Conservation (phyloP, 495 filamentous ascomycete species). For the Xylaria palmicola region DNA sequence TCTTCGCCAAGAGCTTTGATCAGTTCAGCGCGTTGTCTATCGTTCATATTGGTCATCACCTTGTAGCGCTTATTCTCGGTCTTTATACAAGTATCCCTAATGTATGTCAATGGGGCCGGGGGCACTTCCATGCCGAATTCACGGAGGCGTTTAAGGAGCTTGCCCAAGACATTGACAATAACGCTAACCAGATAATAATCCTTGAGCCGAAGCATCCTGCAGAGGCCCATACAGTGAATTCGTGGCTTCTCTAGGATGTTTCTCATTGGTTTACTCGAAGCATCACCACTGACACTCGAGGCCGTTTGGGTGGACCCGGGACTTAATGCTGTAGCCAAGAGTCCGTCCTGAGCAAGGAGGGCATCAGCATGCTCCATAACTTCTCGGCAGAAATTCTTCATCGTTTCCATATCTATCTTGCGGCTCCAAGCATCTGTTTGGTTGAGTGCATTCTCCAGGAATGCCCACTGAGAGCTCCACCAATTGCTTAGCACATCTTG, state of each 20-base stretch:
- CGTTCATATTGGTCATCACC: constrained; percentile 69
- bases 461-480: constrained; percentile 81
- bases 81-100: constrained; percentile 54
- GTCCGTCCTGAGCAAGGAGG: constrained; percentile 76
- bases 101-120: constrained; percentile 56
- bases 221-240: constrained; percentile 62
- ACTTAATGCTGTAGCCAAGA: constrained; percentile 68
- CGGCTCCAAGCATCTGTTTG: constrained; percentile 78
- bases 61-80: constrained; percentile 39
- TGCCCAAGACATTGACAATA: constrained; percentile 58
- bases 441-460: constrained; percentile 75
- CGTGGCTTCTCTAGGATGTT: constrained; percentile 61
- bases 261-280: constrained; percentile 47
- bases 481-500: constrained; percentile 64
- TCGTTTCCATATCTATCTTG: constrained; percentile 63
- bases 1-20: constrained; percentile 77
- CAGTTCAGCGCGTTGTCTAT: constrained; percentile 78
- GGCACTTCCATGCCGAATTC: constrained; percentile 68
- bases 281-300: constrained; percentile 41
- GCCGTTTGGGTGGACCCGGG: constrained; percentile 40
- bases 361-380: constrained; percentile 89
- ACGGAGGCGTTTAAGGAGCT: constrained; percentile 70
- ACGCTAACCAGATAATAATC: constrained; percentile 79
- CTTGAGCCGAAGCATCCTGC: constrained; percentile 79
- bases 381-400: constrained; percentile 92